Evolutionary conservation across 805 yeast genomes (phyloP), one percentile per base, ranked within the genome.

Genomic region (Hanseniaspora taiwanica): DNA sequence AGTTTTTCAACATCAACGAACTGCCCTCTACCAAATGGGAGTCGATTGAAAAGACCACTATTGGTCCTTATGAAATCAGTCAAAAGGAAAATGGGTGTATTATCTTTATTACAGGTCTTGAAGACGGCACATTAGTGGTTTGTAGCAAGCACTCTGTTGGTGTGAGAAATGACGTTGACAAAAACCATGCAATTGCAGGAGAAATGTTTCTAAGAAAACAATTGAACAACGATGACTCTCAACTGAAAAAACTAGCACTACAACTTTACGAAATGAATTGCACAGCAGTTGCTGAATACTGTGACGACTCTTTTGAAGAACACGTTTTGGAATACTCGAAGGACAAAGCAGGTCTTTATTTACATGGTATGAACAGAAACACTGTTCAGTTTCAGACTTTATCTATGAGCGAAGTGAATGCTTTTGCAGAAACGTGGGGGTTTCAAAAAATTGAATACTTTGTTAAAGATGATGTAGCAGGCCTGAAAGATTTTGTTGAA

Each of bases 81-180:
- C 65, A 79, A 27, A 91, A 91, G 55, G 93, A 93, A 42, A 91
- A 91, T 54, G 99, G 99, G 0, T 91, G 96, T 52, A 86, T 91
- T 40, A 76, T 83, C 2, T 75, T 91, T 44, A 69, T 91, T 12
- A 68, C 94, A 1, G 96, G 89, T 0, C 59, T 84, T 14, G 68
- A 63, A 17, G 78, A 80, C 49, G 95, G 94, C 0, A 71, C 81
- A 0, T 59, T 91, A 13, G 68, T 89, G 2, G 95, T 87, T 0
- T 85, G 96, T 48, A 83, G 95, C 4, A 91, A 91, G 52, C 91
- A 89, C 56, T 77, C 94, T 0, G 80, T 93, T 1, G 97, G 96
- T 1, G 64, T 65, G 0, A 55, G 77, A 36, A 68, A 63, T 7
- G 81, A 72, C 39, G 35, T 36, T 12, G 17, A 37, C 14, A 41